A percentile compares a stretch with the other conserved stretches of the same genome.
These are phyloP conservation scores for Phytopythium montanum DNA, from an alignment of 352 stramenopile genomes.

Conservation along the genomic window DNA sequence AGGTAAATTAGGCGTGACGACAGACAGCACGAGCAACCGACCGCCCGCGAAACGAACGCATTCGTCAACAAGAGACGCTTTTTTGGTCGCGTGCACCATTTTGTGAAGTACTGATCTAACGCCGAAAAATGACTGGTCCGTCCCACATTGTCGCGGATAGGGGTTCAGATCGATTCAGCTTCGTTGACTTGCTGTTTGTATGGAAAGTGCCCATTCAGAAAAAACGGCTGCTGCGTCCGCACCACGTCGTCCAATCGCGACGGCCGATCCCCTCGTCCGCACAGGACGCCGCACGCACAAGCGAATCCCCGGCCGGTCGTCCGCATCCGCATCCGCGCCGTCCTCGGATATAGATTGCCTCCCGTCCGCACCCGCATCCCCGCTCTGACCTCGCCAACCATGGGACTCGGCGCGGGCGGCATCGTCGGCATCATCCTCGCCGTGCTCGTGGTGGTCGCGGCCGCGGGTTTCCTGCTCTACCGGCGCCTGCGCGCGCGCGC, in stretches of 20 bases:
- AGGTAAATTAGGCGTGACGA: no score
- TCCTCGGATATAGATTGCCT: neutral
- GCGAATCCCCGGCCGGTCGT: neutral
- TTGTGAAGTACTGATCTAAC: neutral
- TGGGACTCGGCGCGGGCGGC: conserved; percentile 16
- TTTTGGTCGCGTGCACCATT: no score
- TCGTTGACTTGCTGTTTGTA: neutral
- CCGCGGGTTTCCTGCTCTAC: conserved; percentile 37
- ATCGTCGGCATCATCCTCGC: conserved; percentile 42
- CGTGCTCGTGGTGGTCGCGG: conserved; percentile 28
- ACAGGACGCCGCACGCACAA: neutral
- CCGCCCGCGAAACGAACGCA: no score
- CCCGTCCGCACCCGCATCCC: neutral
- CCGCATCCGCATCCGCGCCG: neutral
- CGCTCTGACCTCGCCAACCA: neutral
- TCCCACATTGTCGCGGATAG: neutral
- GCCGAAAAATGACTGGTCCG: neutral
- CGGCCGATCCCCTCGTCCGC: neutral
- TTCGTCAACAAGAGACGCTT: no score
- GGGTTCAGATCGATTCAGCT: neutral
- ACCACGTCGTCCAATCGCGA: conserved; percentile 1
- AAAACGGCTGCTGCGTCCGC: neutral
- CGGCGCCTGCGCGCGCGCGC: conserved; percentile 15
- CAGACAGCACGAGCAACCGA: no score
- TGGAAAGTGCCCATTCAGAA: neutral